Evolutionary conservation across 2,329 filamentous ascomycete genomes (phyloP).

Genomic region (Botrytis medusae): DNA sequence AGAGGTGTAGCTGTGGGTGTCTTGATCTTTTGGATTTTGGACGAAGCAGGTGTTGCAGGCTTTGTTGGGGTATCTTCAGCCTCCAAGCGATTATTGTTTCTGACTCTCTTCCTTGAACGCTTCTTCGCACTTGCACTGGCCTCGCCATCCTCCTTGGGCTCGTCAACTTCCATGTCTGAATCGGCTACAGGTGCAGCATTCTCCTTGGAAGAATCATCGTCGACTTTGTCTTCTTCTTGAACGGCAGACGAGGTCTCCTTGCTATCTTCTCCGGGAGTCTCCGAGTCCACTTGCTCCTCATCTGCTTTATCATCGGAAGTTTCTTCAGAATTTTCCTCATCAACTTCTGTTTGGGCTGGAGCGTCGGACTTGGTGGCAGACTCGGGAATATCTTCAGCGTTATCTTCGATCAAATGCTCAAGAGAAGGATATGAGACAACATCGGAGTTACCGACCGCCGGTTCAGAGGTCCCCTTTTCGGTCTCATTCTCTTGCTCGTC

Average conservation of each 20-base stretch:
- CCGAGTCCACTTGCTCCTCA: slow-evolving; percentile 1
- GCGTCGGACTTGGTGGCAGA: neutral
- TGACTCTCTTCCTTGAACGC: slow-evolving; percentile 29
- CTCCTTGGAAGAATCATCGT: neutral
- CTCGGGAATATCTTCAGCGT: neutral
- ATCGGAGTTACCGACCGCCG: neutral
- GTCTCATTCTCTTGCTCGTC: neutral
- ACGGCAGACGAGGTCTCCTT: neutral
- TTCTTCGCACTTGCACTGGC: slow-evolving; percentile 22
- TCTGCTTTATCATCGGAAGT: neutral
- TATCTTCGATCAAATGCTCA: slow-evolving; percentile 9
- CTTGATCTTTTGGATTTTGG: neutral
- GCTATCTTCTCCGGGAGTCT: neutral
- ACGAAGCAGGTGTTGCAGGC: neutral
- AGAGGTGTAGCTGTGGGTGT: neutral
- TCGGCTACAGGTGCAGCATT: neutral
- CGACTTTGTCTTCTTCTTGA: slow-evolving; percentile 1
- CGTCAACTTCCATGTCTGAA: neutral
- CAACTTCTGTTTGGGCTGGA: neutral
- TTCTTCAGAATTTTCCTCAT: neutral
- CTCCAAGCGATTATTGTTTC: slow-evolving; percentile 32
- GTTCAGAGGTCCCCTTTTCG: neutral
- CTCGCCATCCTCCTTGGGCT: slow-evolving; percentile 18
- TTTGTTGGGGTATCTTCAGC: slow-evolving; percentile 15
- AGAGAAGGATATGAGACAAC: slow-evolving; percentile 6